Evolutionary conservation across 495 filamentous ascomycete species (phyloP).

Genomic region (Staphylotrichum tortipilum): DNA sequence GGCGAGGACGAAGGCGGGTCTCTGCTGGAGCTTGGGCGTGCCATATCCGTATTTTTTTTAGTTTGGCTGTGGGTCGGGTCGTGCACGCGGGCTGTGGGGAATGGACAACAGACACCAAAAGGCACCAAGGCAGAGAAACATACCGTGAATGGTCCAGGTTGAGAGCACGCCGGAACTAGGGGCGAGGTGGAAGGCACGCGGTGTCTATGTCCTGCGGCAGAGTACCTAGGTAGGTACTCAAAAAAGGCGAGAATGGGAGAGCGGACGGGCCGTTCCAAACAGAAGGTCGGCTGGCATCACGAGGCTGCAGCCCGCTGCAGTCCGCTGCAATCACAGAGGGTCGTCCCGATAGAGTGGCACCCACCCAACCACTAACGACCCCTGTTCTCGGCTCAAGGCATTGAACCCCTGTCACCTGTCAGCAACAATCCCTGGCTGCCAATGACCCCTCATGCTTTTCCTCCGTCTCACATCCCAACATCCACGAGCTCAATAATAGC

Average conservation of each 20-base stretch:
- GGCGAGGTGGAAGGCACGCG: background rate
- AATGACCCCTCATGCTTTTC: too few species aligned
- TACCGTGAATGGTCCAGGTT: background rate
- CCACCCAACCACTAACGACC: too few species aligned
- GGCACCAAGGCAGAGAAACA: too few species aligned
- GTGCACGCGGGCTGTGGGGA: too few species aligned
- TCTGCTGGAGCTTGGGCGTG: background rate
- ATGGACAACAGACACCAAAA: too few species aligned
- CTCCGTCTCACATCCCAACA: too few species aligned
- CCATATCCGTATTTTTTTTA: background rate
- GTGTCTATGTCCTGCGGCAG: background rate
- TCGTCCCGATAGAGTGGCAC: background rate
- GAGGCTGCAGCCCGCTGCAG: background rate
- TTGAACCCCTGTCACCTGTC: too few species aligned
- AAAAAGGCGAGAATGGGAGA: too few species aligned
- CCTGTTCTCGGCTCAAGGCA: too few species aligned
- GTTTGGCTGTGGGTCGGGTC: slow-evolving; percentile 1
- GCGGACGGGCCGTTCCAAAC: background rate
- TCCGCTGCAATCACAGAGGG: background rate
- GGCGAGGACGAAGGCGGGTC: slow-evolving; percentile 1
- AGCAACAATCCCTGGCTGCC: too few species aligned
- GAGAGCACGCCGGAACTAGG: background rate
- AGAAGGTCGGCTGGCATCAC: background rate
- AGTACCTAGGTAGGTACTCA: too few species aligned
- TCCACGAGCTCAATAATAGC: too few species aligned